Evolutionary conservation across 495 filamentous ascomycete genomes (phyloP).

Genomic region (Talaromyces borbonicus): DNA sequence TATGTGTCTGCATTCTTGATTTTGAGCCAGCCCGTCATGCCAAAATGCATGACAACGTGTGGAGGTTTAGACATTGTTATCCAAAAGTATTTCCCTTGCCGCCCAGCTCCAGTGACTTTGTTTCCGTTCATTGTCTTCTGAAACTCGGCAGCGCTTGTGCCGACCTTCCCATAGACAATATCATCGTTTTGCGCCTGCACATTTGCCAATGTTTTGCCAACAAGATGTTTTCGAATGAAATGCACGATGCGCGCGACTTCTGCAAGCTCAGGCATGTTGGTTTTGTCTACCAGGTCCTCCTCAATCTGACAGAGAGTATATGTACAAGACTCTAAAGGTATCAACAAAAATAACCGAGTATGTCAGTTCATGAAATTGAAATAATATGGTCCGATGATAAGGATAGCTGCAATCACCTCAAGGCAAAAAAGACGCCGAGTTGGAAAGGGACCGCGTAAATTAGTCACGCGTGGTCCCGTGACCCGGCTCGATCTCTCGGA

Average conservation of each 20-base stretch:
- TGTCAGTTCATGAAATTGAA: too few relatives aligned
- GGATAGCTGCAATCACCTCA: not conserved
- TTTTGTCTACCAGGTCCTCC: not conserved
- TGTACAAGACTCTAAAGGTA: not conserved
- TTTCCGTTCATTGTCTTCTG: conserved; percentile 64
- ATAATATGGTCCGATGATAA: not conserved
- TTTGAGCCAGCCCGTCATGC: conserved; percentile 84
- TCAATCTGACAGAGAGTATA: not conserved
- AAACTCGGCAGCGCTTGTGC: conserved; percentile 64
- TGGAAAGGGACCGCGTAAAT: conserved; percentile 10
- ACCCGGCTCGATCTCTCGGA: not conserved
- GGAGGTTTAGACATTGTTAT: conserved; percentile 62
- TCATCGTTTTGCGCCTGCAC: conserved; percentile 66
- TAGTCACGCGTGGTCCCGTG: conserved; percentile 16
- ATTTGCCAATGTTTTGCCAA: conserved; percentile 66
- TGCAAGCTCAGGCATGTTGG: conserved; percentile 67
- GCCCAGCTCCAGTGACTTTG: conserved; percentile 61
- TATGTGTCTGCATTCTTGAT: conserved; percentile 65
- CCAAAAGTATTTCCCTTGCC: conserved; percentile 98
- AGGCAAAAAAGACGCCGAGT: conserved; percentile 5
- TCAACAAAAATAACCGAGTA: too few relatives aligned
- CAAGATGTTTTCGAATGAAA: conserved; percentile 68
- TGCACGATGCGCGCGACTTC: conserved; percentile 84
- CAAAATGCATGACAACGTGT: conserved; percentile 86
- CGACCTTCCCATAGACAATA: conserved; percentile 81